These are phyloP conservation scores for Trichosporon coremiiforme DNA, from an alignment of 1,284 basidiomycete genomes.

Conservation along the genomic window DNA sequence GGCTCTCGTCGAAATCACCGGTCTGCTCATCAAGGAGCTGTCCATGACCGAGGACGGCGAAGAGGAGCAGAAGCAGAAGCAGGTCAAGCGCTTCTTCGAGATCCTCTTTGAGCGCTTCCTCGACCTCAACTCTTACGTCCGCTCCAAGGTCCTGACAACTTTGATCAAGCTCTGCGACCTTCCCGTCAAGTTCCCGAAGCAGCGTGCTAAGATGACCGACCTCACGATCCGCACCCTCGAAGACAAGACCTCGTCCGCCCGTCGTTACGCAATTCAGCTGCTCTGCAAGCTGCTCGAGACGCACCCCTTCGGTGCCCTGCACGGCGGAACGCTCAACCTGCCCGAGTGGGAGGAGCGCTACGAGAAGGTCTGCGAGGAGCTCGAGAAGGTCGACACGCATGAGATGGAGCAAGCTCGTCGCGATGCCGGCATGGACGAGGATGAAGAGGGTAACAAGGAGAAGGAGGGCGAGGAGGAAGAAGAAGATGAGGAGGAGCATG, in stretches of 20 bases:
- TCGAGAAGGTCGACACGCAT: conserved; percentile 65
- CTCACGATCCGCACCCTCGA: conserved; percentile 78
- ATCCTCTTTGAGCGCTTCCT: conserved; percentile 82
- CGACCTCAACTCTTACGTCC: conserved; percentile 88
- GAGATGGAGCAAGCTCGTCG: conserved; percentile 54
- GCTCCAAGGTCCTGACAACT: conserved; percentile 80
- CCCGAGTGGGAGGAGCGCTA: conserved; percentile 76
- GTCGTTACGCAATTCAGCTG: conserved; percentile 79
- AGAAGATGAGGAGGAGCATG: conserved; percentile 33
- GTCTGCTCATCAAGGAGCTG: conserved; percentile 76
- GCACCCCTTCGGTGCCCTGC: conserved; percentile 83
- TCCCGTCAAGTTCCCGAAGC: conserved; percentile 80
- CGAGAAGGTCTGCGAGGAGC: conserved; percentile 60
- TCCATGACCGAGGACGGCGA: conserved; percentile 64
- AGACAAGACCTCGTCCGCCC: conserved; percentile 86
- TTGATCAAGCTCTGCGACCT: conserved; percentile 70
- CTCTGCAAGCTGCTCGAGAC: conserved; percentile 78
- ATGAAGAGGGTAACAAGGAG: conserved; percentile 40
- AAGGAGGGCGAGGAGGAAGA: conserved; percentile 37
- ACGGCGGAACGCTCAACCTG: conserved; percentile 78
- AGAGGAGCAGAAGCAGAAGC: conserved; percentile 70
- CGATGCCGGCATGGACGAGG: conserved; percentile 56
- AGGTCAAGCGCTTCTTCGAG: conserved; percentile 80
- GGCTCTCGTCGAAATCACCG: conserved; percentile 84
- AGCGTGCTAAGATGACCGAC: conserved; percentile 74